Base-by-base conservation (phyloP, 2,329 filamentous ascomycete species). In the Diaporthe nobilis region DNA sequence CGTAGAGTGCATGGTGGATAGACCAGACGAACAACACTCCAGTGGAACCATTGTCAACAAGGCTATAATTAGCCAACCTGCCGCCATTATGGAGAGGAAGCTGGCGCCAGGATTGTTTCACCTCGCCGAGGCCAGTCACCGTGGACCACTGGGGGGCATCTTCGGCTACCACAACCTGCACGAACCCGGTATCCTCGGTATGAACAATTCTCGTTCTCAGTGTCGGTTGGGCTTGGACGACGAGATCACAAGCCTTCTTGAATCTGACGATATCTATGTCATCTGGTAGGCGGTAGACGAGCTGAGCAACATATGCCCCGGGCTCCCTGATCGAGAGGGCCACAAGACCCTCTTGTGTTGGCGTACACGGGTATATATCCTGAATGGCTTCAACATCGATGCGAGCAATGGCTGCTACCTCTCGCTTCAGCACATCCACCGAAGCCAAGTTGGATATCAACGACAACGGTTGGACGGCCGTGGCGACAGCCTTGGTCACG, bases 1-100 rank as follows among this genome's bases (percentile, higher is more conserved):
- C 89, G 75, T 91, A 91, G 0, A 91, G 80, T 6, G 86, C 87
- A 77, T 91, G 89, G 77, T 91, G 89, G 82, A 90, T 87, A 1
- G 88, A 88, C 77, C 89, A 81, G n/a, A 90, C 86, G 76, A 90
- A 89, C 7, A 7, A 22, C 7, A 25, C 44, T 13, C 28, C 51
- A 51, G 71, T 42, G 28, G 57, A 12, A 47, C 7, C 20, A 47
- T 28, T 17, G 22, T 49, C 10, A 13, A 49, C 71, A 13, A 72
- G n/a, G 57, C 13, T 25, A 28, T 44, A 63, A 44, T 13, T 44
- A 12, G 60, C 20, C 60, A 63, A n/a, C 31, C n/a, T 63, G 1
- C 60, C 60, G 4, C 60, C 60, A 3, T 63, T 63, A 5, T 63
- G 60, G 6, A 63, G 37, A 25, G 53, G 44, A 61, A 72, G 55